Percentiles rank a stretch among this genome's conserved stretches.
phyloP scores from a whole-genome alignment of 495 filamentous ascomycete genomes.

The Neurospora sp. region DNA sequence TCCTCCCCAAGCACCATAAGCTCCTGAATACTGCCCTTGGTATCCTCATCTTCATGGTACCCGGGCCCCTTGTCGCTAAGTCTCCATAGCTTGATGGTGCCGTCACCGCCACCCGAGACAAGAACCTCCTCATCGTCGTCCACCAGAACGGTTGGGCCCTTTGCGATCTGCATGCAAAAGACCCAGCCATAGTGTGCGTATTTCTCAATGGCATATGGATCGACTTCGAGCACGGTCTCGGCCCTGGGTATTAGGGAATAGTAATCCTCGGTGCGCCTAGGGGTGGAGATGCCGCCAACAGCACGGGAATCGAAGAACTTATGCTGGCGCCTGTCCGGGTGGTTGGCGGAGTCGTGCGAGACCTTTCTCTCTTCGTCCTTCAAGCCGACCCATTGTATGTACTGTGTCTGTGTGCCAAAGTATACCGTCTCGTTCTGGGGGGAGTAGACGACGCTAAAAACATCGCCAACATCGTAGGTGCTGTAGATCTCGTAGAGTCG shows the following conservation, averaged over 20 bases:
- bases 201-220: conserved; percentile 66
- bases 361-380: conserved; percentile 39
- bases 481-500: conserved; percentile 84
- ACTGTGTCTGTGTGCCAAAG: conserved; percentile 88
- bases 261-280: conserved; percentile 45
- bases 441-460: conserved; percentile 88
- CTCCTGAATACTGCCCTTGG: conserved; percentile 44
- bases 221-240: conserved; percentile 63
- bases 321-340: conserved; percentile 75
- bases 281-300: conserved; percentile 68
- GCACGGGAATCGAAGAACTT: conserved; percentile 91
- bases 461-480: conserved; percentile 87
- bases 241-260: conserved; percentile 43
- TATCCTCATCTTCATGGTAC: conserved; percentile 24
- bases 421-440: conserved; percentile 68
- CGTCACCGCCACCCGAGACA: conserved; percentile 87
- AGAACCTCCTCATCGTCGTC: conserved; percentile 65
- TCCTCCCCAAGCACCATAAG: conserved; percentile 63
- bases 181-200: conserved; percentile 94
- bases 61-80: conserved; percentile 36
- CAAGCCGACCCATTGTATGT: conserved; percentile 60
- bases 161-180: conserved; percentile 83
- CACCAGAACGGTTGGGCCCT: conserved; percentile 47
- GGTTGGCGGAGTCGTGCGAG: conserved; percentile 52
- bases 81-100: conserved; percentile 83